Percentiles rank a stretch among this genome's conserved stretches.
phyloP scores from a whole-genome alignment of 441 rosid species.

The Adansonia gregorii region DNA sequence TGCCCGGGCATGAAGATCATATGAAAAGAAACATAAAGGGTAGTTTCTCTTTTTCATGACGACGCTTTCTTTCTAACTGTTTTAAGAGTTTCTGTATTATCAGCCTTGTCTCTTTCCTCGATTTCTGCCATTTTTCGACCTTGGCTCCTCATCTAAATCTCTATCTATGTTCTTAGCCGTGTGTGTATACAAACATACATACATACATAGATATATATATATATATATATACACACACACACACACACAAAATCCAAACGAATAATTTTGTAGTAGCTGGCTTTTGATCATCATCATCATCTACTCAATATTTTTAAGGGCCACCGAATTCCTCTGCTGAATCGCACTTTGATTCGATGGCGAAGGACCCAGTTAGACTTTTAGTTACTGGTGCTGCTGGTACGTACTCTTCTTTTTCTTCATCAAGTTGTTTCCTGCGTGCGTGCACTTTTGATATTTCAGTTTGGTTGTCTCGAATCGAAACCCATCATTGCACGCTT shows the following conservation, averaged over 20 bases:
- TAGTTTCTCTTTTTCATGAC: background rate
- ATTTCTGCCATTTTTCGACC: constrained; percentile 13
- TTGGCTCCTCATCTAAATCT: constrained; percentile 24
- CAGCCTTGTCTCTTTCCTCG: background rate
- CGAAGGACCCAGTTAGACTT: constrained; percentile 32
- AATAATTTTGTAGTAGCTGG: too few species aligned
- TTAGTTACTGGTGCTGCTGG: constrained; percentile 47
- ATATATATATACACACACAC: too few species aligned
- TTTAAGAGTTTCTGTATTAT: background rate
- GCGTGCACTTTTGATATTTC: background rate
- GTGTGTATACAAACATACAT: too few species aligned
- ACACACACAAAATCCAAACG: too few species aligned
- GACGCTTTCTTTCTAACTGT: too few species aligned
- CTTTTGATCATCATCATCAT: background rate
- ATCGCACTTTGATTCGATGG: constrained; percentile 24
- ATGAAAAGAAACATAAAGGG: constrained; percentile 1
- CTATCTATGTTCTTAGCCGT: background rate
- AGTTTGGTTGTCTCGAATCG: background rate
- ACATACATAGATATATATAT: too few species aligned
- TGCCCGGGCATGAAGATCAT: background rate
- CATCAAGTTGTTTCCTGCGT: background rate
- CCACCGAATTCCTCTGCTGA: too few species aligned
- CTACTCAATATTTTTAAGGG: background rate
- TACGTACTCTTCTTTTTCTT: background rate
- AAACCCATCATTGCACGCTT: constrained; percentile 15